These are phyloP conservation scores for Tuber borchii DNA, from an alignment of 495 filamentous ascomycete genomes.

Conservation along the genomic window DNA sequence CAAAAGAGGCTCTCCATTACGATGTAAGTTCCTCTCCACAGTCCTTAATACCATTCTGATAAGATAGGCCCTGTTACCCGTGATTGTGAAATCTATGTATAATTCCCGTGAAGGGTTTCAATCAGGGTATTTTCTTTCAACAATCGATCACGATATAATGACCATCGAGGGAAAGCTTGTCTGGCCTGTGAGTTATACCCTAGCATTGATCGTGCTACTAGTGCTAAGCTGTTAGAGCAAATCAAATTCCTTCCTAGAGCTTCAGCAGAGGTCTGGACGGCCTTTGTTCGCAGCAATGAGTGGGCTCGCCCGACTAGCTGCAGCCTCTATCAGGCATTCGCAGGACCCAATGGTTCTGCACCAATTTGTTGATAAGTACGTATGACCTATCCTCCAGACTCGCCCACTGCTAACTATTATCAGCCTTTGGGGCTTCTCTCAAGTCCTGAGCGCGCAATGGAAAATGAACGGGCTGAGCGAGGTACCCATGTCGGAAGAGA, in stretches of 20 bases:
- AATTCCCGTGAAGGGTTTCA: conserved; percentile 69
- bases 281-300: conserved; percentile 75
- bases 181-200: conserved; percentile 54
- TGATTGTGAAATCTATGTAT: conserved; percentile 61
- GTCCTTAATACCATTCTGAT: conserved; percentile 10
- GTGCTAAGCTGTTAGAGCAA: conserved; percentile 39
- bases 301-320: conserved; percentile 66
- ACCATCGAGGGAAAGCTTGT: conserved; percentile 60
- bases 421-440: conserved; percentile 59
- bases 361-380: conserved; percentile 57
- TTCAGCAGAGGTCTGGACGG: conserved; percentile 48
- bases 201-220: neutral
- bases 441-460: conserved; percentile 72
- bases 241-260: conserved; percentile 47
- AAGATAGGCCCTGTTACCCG: conserved; percentile 54
- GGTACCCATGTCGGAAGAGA: conserved; percentile 71
- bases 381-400: neutral
- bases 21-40: conserved; percentile 46
- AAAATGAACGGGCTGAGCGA: conserved; percentile 74
- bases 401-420: neutral
- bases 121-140: conserved; percentile 71
- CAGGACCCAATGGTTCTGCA: conserved; percentile 56
- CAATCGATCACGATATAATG: conserved; percentile 68
- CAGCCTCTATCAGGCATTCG: conserved; percentile 64
- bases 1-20: conserved; percentile 58